A percentile compares a stretch with the other conserved stretches of the same genome.
phyloP scores from a whole-genome alignment of 2,329 filamentous ascomycete species.

The Fusarium protoensiforme region DNA sequence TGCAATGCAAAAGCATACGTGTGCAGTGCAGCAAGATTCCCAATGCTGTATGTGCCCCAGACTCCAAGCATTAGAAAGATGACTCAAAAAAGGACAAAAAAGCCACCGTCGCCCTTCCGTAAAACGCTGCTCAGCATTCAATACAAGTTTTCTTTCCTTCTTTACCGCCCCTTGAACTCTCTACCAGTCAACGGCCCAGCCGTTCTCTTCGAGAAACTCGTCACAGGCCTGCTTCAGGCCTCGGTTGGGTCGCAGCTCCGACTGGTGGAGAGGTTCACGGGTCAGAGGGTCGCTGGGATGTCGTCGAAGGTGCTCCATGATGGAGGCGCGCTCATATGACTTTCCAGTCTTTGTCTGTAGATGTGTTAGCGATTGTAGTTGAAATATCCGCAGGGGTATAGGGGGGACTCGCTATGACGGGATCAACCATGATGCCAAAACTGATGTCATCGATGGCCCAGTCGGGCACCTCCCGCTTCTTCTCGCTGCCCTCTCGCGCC shows the following conservation, averaged over 20 bases:
- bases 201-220: conserved; percentile 86
- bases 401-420: conserved; percentile 63
- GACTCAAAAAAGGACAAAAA: background rate
- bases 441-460: conserved; percentile 82
- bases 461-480: conserved; percentile 73
- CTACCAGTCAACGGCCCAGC: conserved; percentile 93
- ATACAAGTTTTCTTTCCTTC: background rate
- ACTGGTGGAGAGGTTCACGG: conserved; percentile 73
- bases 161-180: background rate
- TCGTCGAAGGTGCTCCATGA: conserved; percentile 85
- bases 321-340: conserved; percentile 87
- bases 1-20: conserved; percentile 11
- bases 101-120: background rate
- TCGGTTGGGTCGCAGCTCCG: conserved; percentile 84
- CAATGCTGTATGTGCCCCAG: background rate
- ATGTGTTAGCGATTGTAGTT: conserved; percentile 16
- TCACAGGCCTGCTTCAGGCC: conserved; percentile 84
- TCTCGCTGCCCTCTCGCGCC: conserved; percentile 56
- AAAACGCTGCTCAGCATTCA: background rate
- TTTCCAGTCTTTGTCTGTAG: conserved; percentile 82
- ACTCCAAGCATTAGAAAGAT: conserved; percentile 14
- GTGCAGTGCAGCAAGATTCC: background rate
- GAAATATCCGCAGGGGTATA: background rate
- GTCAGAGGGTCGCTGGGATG: conserved; percentile 85
- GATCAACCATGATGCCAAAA: conserved; percentile 80